These are phyloP conservation scores for Hanseniaspora clermontiae DNA, from an alignment of 805 yeast genomes.

Conservation along the genomic window DNA sequence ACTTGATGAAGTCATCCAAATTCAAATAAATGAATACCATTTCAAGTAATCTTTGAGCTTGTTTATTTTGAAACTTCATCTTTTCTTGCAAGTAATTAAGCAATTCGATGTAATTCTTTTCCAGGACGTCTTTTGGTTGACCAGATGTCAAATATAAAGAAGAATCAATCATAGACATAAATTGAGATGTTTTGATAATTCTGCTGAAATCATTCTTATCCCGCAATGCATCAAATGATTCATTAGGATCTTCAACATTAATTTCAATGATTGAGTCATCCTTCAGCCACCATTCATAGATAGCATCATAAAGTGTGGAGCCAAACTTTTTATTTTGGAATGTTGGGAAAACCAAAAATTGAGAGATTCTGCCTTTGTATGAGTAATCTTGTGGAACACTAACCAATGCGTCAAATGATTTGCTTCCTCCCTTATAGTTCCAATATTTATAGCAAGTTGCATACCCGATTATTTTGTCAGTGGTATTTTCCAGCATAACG, in stretches of 20 bases:
- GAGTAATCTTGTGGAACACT: conserved; percentile 22
- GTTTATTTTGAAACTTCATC: conserved; percentile 62
- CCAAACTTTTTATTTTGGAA: conserved; percentile 70
- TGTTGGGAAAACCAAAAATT: conserved; percentile 74
- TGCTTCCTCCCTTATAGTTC: conserved; percentile 46
- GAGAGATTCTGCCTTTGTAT: conserved; percentile 67
- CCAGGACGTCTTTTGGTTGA: conserved; percentile 12
- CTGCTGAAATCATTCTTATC: conserved; percentile 61
- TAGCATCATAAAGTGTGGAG: conserved; percentile 42
- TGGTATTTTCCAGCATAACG: conserved; percentile 32
- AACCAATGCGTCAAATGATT: conserved; percentile 34
- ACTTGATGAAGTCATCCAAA: conserved; percentile 30
- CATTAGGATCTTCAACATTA: conserved; percentile 90
- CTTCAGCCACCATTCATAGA: conserved; percentile 43
- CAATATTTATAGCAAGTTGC: conserved; percentile 76
- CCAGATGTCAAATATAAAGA: conserved; percentile 19
- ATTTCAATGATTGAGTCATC: conserved; percentile 51
- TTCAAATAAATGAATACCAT: conserved; percentile 43
- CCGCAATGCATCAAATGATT: conserved; percentile 78
- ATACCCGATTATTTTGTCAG: conserved; percentile 54
- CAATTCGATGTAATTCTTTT: conserved; percentile 28
- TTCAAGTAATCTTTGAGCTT: conserved; percentile 64
- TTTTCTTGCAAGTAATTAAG: conserved; percentile 27
- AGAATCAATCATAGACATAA: conserved; percentile 15
- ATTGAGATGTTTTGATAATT: background rate